Evolutionary conservation across 139 green algal genomes (phyloP).

Genomic region (Limnomonas spitsbergensis): DNA sequence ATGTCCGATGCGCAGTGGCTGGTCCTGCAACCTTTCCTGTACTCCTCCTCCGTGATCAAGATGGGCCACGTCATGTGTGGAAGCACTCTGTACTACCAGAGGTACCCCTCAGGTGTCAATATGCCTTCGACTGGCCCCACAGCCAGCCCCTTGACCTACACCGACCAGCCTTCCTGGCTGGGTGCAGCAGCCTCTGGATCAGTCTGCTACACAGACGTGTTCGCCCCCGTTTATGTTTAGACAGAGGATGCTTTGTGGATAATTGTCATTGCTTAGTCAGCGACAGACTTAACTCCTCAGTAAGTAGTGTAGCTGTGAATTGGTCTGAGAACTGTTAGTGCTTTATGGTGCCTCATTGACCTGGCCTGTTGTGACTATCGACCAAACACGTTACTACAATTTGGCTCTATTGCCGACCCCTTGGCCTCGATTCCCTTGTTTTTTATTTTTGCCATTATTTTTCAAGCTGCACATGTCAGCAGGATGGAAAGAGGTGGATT

Average conservation of each 20-base stretch:
- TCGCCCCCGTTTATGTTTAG: background rate
- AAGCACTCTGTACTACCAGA: background rate
- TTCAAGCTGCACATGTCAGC: no score
- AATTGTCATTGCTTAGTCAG: no score
- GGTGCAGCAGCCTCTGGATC: background rate
- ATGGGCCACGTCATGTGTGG: background rate
- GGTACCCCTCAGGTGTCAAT: background rate
- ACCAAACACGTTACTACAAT: no score
- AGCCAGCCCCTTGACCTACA: background rate
- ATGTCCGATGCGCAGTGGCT: background rate
- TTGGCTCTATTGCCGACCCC: no score
- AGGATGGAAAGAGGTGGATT: no score
- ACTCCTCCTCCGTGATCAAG: background rate
- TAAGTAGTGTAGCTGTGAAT: no score
- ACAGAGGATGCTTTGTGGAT: background rate
- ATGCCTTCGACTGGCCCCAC: background rate
- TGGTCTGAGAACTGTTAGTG: no score
- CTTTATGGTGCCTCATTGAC: no score
- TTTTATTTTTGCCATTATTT: no score
- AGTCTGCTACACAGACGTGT: constrained; percentile 4
- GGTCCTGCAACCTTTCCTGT: background rate
- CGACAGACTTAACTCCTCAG: no score
- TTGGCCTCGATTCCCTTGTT: no score
- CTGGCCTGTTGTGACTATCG: no score
- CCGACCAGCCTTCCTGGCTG: background rate